phyloP scores from a whole-genome alignment of 305 asterid genomes.

The Plantago coronopus region DNA sequence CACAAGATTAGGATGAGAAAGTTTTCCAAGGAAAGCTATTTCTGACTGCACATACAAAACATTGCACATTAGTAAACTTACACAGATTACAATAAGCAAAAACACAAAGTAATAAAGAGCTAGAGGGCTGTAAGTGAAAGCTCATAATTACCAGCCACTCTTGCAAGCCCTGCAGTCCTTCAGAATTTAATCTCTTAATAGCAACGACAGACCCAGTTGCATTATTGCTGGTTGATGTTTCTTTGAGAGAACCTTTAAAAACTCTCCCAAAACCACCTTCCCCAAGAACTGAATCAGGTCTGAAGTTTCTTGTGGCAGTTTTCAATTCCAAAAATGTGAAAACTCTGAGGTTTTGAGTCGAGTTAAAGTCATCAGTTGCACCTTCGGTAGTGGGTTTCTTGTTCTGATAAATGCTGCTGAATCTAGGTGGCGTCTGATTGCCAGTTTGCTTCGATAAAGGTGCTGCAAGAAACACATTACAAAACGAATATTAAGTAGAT shows the following conservation, averaged over 20 bases:
- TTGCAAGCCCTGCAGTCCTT: conserved; percentile 28
- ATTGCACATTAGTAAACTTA: not conserved
- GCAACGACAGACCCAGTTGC: conserved; percentile 31
- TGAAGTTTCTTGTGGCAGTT: conserved; percentile 36
- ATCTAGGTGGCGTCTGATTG: conserved; percentile 5
- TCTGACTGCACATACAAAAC: conserved; percentile 26
- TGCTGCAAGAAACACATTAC: conserved; percentile 30
- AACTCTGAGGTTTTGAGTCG: conserved; percentile 22
- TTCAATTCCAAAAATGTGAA: conserved; percentile 36
- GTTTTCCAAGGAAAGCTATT: conserved; percentile 31
- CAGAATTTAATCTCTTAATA: conserved; percentile 32
- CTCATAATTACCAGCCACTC: conserved; percentile 41
- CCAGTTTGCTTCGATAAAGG: conserved; percentile 22
- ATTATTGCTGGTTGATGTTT: conserved; percentile 9
- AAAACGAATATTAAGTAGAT: conserved; percentile 3
- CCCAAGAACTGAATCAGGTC: conserved; percentile 25
- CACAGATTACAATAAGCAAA: not conserved
- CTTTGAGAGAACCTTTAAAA: conserved; percentile 32
- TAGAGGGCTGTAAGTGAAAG: not conserved
- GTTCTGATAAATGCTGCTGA: conserved; percentile 16
- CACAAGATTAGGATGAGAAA: conserved; percentile 35
- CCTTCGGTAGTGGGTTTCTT: not conserved
- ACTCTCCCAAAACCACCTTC: conserved; percentile 49
- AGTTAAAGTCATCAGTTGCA: not conserved
- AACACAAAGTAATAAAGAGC: too few species aligned